Conservation (phyloP, 2,329 filamentous ascomycete species). For the Aspergillus clavatus region DNA sequence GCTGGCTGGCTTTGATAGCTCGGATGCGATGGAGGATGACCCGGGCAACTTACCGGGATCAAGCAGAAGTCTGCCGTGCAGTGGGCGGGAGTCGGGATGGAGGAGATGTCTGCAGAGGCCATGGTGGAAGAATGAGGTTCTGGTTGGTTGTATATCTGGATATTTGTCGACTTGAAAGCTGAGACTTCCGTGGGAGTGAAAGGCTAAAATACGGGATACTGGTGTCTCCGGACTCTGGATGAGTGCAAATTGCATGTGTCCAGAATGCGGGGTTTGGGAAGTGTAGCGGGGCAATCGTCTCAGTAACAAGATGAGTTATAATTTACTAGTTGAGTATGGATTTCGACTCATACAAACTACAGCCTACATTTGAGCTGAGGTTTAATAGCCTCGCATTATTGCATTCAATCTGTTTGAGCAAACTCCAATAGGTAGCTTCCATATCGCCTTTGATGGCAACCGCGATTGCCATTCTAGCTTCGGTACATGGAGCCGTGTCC, state of each 20-base stretch:
- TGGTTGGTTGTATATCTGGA: not conserved
- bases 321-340: no score
- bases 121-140: no score
- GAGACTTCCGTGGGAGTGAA: no score
- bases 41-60: slow-evolving; percentile 60
- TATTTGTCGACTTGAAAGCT: not conserved
- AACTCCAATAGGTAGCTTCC: no score
- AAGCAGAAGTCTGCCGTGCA: slow-evolving; percentile 91
- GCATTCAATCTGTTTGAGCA: not conserved
- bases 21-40: not conserved
- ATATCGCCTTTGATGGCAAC: not conserved
- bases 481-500: not conserved
- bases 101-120: slow-evolving; percentile 18
- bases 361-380: no score
- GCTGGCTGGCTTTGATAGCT: not conserved
- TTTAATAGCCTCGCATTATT: no score
- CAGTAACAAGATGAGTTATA: no score
- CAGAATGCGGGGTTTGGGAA: not conserved
- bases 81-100: slow-evolving; percentile 58
- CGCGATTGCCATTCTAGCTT: not conserved
- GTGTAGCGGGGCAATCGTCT: not conserved
- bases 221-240: not conserved
- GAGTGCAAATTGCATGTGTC: not conserved
- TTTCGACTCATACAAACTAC: no score
- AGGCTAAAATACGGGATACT: no score